A percentile compares a stretch with the other conserved stretches of the same genome.
Conservation (phyloP, 768 basidiomycete genomes). For the Auricularia heimuer region DNA sequence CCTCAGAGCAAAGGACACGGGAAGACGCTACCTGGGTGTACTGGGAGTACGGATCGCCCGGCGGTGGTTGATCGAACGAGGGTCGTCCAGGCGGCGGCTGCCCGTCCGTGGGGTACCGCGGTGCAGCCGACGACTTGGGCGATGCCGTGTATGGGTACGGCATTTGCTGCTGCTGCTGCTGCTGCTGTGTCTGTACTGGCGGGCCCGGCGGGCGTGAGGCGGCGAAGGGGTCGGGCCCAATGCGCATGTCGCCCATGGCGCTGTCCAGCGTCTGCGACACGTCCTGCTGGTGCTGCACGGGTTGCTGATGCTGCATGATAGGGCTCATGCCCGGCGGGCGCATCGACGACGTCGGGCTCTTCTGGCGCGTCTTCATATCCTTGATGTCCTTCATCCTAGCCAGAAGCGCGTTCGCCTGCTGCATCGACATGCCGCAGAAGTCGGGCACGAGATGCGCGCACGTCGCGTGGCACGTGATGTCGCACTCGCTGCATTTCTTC, state of each 20-base stretch:
- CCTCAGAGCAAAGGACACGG: neutral
- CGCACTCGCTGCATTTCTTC: constrained; percentile 90
- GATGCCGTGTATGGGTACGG: neutral
- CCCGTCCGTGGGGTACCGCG: neutral
- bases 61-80: neutral
- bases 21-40: neutral
- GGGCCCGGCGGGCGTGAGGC: neutral
- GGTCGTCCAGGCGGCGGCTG: neutral
- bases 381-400: constrained; percentile 90
- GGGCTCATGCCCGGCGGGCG: constrained; percentile 6
- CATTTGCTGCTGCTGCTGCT: neutral
- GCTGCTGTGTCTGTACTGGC: neutral
- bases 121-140: neutral
- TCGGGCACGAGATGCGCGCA: constrained; percentile 98
- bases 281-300: constrained; percentile 27
- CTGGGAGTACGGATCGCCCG: neutral
- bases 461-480: constrained; percentile 92
- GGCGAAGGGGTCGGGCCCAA: neutral
- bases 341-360: neutral
- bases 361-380: constrained; percentile 31
- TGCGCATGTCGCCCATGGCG: neutral
- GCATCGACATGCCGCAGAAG: constrained; percentile 99
- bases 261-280: constrained; percentile 14
- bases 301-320: constrained; percentile 7
- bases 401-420: constrained; percentile 89